Conservation (phyloP, 305 asterid species). For the Ajuga reptans region DNA sequence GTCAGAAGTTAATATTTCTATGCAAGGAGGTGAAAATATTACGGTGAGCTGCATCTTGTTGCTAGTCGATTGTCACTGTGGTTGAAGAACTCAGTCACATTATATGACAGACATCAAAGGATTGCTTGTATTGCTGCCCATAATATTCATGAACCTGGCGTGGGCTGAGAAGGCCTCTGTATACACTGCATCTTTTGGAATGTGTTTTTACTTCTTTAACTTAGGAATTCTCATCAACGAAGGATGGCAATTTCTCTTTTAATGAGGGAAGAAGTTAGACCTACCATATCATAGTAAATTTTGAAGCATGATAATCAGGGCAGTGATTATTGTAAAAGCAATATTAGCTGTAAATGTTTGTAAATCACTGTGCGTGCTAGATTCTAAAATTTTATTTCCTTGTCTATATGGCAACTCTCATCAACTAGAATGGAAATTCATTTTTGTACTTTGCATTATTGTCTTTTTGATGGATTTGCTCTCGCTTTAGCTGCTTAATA, state of each 20-base stretch:
- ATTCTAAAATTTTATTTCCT: background rate
- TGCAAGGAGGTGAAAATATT: constrained; percentile 63
- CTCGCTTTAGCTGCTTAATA: background rate
- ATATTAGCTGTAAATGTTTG: constrained; percentile 5
- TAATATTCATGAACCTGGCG: background rate
- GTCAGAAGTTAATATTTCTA: constrained; percentile 64
- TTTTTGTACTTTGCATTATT: background rate
- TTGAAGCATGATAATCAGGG: constrained; percentile 1
- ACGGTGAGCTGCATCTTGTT: constrained; percentile 49
- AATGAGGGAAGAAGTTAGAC: background rate
- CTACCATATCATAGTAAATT: background rate
- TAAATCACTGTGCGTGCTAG: background rate
- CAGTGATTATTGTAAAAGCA: background rate
- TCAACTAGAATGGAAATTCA: background rate
- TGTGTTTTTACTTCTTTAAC: background rate
- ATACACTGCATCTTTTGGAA: background rate
- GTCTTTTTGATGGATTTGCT: background rate
- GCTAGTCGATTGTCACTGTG: constrained; percentile 5
- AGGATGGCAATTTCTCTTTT: constrained; percentile 1
- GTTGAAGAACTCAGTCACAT: constrained; percentile 1
- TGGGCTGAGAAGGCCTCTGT: background rate
- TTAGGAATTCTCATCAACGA: background rate
- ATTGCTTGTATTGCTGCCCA: background rate
- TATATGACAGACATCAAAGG: background rate
- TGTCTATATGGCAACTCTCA: background rate